A percentile compares a stretch with the other conserved stretches of the same genome.
These are phyloP conservation scores for Eucalyptus tenuipes DNA, from an alignment of 345 rosid species.

Conservation along the genomic window DNA sequence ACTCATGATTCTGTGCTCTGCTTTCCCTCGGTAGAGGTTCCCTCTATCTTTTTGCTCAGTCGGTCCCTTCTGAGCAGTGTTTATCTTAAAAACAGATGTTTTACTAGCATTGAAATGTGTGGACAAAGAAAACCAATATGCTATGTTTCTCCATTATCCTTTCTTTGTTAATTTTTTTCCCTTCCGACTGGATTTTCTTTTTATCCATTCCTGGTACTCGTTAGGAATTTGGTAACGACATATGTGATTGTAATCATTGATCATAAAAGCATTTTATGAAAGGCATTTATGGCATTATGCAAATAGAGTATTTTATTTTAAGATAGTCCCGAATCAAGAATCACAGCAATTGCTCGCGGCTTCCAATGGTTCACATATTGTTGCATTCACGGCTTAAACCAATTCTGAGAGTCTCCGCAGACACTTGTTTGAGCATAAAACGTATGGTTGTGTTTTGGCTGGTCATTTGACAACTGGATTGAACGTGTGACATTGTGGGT, in stretches of 20 bases:
- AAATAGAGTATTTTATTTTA: neutral
- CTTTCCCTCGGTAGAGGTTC: neutral
- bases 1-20: neutral
- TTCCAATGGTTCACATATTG: neutral
- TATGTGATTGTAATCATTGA: neutral
- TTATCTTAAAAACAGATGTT: neutral
- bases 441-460: neutral
- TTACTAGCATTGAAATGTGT: neutral
- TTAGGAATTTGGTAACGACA: neutral
- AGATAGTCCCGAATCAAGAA: neutral
- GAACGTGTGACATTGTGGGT: neutral
- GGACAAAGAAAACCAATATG: neutral
- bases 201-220: neutral
- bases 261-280: neutral
- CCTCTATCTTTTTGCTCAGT: neutral
- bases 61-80: neutral
- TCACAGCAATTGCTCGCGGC: neutral
- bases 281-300: neutral
- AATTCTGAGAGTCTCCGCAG: neutral
- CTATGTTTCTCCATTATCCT: neutral
- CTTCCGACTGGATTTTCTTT: neutral
- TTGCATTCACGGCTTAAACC: neutral
- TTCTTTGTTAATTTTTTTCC: neutral
- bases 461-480: neutral
- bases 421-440: neutral